Evolutionary conservation across 2,329 filamentous ascomycete species (phyloP), one percentile per base, ranked within the genome.

Genomic region (Xylariales sp.): DNA sequence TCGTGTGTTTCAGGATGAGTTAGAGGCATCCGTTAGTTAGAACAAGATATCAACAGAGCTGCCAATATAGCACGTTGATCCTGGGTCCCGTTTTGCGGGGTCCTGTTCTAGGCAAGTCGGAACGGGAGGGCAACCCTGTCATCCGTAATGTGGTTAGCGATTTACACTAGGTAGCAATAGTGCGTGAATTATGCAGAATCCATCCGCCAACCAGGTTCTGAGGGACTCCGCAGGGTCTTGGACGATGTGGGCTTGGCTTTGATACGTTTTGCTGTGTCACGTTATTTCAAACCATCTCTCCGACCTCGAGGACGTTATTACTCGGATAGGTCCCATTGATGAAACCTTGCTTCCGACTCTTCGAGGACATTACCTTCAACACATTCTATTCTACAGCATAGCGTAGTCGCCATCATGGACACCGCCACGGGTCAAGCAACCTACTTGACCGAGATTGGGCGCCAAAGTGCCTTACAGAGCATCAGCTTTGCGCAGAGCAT

Each of bases 131-230:
- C n/a, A 61, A 49, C 36, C 28, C 23, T 53, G 36, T 34, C 18
- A n/a, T 30, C 39, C 16, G n/a, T 9, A 5, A 34, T 48, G 2
- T 54, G 16, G 48, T 7, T 9, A 39, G 5, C 49, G 23, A 23
- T 23, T 23, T 23, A 23, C n/a, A 34, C 39, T 41, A 41, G 9
- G 9, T 34, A 9, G 58, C 18, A 18, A n/a, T 53, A 3, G 10
- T 46, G 49, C 59, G 59, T 5, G 39, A 28, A 46, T 54, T 54
- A 46, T 54, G 49, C 41, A 54, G n/a, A 16, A 43, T 46, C 59
- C 30, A 23, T 54, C 41, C 4, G 49, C 12, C 10, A 28, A 18
- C n/a, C 49, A 5, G 10, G 34, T 18, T 23, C 18, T 6, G 23
- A 45, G 30, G 18, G 45, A 39, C 48, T 23, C 28, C 12, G 18